Percentiles rank a stretch among this genome's conserved stretches.
Conservation (phyloP, 306 rosid species). For the Cucurbita pepo region DNA sequence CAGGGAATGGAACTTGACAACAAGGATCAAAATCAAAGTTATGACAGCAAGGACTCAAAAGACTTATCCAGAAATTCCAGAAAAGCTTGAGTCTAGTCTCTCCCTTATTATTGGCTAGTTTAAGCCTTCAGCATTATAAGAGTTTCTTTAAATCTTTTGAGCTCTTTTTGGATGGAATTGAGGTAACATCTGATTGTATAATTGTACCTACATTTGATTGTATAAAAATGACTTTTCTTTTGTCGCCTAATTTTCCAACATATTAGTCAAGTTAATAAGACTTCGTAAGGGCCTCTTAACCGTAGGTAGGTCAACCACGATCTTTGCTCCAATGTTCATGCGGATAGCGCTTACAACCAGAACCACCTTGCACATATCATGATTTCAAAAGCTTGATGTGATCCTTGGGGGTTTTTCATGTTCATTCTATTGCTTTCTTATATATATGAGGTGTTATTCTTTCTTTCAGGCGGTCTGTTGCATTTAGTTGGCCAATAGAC, state of each 20-base stretch:
- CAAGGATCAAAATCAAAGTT: slow-evolving; percentile 22
- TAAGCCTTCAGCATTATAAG: background rate
- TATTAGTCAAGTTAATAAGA: background rate
- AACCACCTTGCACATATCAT: background rate
- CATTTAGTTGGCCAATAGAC: background rate
- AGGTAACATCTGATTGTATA: background rate
- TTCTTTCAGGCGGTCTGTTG: background rate
- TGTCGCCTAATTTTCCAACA: background rate
- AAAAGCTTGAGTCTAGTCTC: slow-evolving; percentile 11
- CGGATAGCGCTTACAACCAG: background rate
- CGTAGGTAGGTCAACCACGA: background rate
- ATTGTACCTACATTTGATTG: background rate
- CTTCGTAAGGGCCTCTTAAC: background rate
- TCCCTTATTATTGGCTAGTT: background rate
- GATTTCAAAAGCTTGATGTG: background rate
- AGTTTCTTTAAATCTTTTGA: background rate
- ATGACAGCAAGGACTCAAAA: slow-evolving; percentile 7
- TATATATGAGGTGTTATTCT: background rate
- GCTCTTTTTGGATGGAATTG: background rate
- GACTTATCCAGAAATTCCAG: slow-evolving; percentile 18
- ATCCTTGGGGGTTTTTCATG: background rate
- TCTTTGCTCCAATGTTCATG: background rate
- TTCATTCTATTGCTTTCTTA: background rate
- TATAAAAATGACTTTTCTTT: background rate
- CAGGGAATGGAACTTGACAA: slow-evolving; percentile 54